These are phyloP conservation scores for Fusarium annulatum DNA, from an alignment of 2,329 filamentous ascomycete species.

Conservation along the genomic window DNA sequence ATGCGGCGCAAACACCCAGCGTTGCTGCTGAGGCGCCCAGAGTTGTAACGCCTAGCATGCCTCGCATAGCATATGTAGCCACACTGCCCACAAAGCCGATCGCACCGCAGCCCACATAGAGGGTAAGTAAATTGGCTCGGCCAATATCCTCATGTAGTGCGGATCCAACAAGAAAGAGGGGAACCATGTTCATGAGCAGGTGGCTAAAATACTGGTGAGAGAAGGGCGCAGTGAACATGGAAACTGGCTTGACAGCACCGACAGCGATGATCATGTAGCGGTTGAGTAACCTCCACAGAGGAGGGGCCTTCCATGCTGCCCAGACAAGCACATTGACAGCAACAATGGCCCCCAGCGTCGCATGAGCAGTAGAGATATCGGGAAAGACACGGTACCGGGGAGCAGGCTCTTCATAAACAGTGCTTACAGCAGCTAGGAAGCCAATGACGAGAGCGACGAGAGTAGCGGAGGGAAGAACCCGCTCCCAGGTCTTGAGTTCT, in stretches of 20 bases:
- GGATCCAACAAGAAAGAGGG: slow-evolving; percentile 74
- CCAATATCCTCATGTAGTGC: slow-evolving; percentile 77
- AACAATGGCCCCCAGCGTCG: slow-evolving; percentile 72
- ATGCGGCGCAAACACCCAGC: slow-evolving; percentile 70
- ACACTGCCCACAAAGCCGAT: slow-evolving; percentile 70
- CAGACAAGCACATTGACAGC: slow-evolving; percentile 68
- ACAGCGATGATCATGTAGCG: slow-evolving; percentile 73
- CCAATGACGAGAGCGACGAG: slow-evolving; percentile 59
- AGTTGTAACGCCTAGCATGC: slow-evolving; percentile 60
- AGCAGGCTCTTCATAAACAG: slow-evolving; percentile 65
- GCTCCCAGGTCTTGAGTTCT: slow-evolving; percentile 61
- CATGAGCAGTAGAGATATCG: slow-evolving; percentile 69
- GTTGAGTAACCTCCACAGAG: slow-evolving; percentile 74
- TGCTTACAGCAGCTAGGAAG: slow-evolving; percentile 56
- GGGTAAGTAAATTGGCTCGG: slow-evolving; percentile 73
- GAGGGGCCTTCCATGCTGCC: slow-evolving; percentile 71
- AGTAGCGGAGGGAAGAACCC: slow-evolving; percentile 65
- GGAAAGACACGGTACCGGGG: slow-evolving; percentile 65
- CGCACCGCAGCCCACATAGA: slow-evolving; percentile 70
- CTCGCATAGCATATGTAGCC: slow-evolving; percentile 58
- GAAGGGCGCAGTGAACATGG: slow-evolving; percentile 73
- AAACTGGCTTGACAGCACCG: slow-evolving; percentile 71
- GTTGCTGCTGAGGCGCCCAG: slow-evolving; percentile 76
- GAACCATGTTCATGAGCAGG: slow-evolving; percentile 71
- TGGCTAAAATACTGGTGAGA: slow-evolving; percentile 74